These are phyloP conservation scores for Pseudevernia furfuracea DNA, from an alignment of 495 filamentous ascomycete genomes.

Conservation along the genomic window DNA sequence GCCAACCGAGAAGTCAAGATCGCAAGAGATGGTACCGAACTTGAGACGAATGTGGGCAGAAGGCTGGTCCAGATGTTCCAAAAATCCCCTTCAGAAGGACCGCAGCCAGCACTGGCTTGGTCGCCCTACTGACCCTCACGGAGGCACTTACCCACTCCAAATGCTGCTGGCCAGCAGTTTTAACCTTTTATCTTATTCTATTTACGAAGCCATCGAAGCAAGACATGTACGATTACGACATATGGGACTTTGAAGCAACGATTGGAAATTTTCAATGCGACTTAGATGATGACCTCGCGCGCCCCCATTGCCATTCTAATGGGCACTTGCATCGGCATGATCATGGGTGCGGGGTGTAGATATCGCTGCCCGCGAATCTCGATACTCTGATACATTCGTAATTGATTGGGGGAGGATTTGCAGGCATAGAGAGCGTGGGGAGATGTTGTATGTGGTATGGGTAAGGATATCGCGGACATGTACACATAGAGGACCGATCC, in stretches of 20 bases:
- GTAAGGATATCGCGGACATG: conserved; percentile 10
- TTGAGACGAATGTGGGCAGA: conserved; percentile 76
- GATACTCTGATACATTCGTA: not conserved
- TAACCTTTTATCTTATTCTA: conserved; percentile 1
- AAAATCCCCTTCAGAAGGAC: conserved; percentile 8
- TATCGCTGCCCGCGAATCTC: not conserved
- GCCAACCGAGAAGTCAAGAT: conserved; percentile 95
- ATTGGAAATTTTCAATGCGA: conserved; percentile 5
- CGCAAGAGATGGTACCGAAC: conserved; percentile 87
- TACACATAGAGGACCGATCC: conserved; percentile 11
- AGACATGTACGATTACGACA: conserved; percentile 13
- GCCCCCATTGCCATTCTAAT: not conserved
- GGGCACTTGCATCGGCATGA: not conserved
- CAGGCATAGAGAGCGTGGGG: not conserved
- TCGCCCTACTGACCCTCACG: conserved; percentile 7
- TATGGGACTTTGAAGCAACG: conserved; percentile 14
- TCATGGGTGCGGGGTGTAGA: not conserved
- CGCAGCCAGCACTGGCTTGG: conserved; percentile 3
- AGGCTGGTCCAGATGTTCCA: conserved; percentile 75
- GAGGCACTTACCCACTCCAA: not conserved
- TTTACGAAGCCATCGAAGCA: conserved; percentile 13
- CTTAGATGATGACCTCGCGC: not conserved
- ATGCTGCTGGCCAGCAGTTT: conserved; percentile 13
- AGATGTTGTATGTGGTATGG: not conserved
- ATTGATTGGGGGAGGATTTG: not conserved